Conservation (phyloP, 2,329 filamentous ascomycete genomes). For the Lojkania enalia region DNA sequence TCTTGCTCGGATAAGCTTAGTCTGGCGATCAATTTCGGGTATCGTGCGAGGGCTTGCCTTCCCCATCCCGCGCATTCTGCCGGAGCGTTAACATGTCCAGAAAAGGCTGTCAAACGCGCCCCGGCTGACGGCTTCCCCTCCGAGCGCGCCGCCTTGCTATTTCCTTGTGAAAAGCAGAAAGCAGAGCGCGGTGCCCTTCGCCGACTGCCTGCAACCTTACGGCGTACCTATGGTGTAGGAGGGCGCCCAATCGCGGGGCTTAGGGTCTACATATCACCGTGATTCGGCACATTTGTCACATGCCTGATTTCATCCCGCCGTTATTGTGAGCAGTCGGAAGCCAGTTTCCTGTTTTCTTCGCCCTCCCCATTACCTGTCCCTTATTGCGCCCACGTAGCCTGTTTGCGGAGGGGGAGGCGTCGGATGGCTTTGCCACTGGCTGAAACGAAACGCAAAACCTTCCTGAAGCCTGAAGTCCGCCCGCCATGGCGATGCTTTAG, state of each 20-base stretch:
- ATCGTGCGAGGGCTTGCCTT: conserved; percentile 20
- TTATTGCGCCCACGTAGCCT: neutral
- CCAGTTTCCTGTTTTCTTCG: neutral
- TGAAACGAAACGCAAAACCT: conserved; percentile 31
- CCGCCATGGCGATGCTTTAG: conserved; percentile 23
- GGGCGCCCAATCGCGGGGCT: conserved; percentile 7
- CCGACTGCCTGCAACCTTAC: no score
- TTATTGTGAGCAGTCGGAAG: neutral
- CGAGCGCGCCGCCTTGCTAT: conserved; percentile 28
- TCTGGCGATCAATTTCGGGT: conserved; percentile 31
- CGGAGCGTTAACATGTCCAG: conserved; percentile 20
- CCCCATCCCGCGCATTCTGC: conserved; percentile 25
- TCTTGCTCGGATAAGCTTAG: conserved; percentile 23
- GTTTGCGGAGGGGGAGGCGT: no score
- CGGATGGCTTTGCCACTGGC: neutral
- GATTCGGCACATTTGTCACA: conserved; percentile 6
- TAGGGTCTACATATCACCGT: neutral
- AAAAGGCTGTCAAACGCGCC: conserved; percentile 18
- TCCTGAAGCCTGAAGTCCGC: conserved; percentile 16
- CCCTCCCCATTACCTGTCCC: neutral
- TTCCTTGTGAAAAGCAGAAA: conserved; percentile 1
- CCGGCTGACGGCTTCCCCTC: conserved; percentile 21
- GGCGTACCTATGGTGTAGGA: neutral
- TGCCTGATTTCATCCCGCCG: neutral
- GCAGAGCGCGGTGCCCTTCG: neutral